Percentiles rank a stretch among this genome's conserved stretches.
Conservation (phyloP, 192 early-diverging fungal genomes). For the Rhizophlyctis rosea region DNA sequence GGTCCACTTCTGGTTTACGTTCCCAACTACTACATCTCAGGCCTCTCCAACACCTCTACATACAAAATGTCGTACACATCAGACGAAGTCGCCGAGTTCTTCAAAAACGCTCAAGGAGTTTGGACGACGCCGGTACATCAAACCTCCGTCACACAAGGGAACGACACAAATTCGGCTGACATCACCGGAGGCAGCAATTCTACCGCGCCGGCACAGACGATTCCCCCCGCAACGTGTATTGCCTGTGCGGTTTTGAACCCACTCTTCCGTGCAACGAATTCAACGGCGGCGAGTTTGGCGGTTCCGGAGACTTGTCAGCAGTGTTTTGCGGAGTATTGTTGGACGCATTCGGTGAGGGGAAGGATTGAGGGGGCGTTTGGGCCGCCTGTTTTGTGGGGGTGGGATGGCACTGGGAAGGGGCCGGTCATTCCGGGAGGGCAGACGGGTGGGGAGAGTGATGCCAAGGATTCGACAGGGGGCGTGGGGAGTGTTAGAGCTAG, state of each 20-base stretch:
- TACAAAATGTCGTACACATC: slow-evolving; percentile 14
- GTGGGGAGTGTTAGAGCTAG: no score
- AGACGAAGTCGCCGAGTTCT: slow-evolving; percentile 10
- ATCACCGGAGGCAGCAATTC: not conserved
- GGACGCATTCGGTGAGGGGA: slow-evolving; percentile 11
- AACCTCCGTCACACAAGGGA: not conserved
- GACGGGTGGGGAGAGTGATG: no score
- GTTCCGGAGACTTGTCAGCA: not conserved
- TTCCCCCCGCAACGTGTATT: slow-evolving; percentile 7
- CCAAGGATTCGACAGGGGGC: no score
- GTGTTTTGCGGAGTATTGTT: slow-evolving; percentile 21
- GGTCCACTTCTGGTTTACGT: slow-evolving; percentile 28
- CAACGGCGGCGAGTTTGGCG: not conserved
- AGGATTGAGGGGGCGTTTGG: not conserved
- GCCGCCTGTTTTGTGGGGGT: slow-evolving; percentile 14
- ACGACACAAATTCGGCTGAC: slow-evolving; percentile 1
- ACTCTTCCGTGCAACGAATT: slow-evolving; percentile 2
- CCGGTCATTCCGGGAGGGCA: slow-evolving; percentile 19
- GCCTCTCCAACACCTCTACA: slow-evolving; percentile 25
- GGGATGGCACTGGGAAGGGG: slow-evolving; percentile 6
- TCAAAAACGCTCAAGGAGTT: slow-evolving; percentile 11
- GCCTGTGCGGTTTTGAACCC: slow-evolving; percentile 9
- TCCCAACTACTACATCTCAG: slow-evolving; percentile 17
- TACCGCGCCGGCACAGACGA: not conserved
- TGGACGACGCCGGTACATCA: no score